Percentiles rank a stretch among this genome's conserved stretches.
phyloP scores from a whole-genome alignment of 345 rosid genomes.

The Aquilaria sinensis region DNA sequence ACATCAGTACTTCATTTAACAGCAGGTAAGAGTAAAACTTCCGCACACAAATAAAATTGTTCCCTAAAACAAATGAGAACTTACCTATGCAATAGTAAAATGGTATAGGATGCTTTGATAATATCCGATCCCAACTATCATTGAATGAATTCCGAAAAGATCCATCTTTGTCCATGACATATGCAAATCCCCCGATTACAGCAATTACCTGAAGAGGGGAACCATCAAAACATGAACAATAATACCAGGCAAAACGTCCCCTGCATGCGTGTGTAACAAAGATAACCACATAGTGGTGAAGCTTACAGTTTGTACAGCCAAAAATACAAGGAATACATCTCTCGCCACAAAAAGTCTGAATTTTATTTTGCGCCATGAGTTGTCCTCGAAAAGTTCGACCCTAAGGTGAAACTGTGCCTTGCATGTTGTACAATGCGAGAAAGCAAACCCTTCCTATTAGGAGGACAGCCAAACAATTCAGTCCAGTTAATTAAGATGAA shows the following conservation, averaged over 20 bases:
- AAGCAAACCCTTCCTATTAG: constrained; percentile 39
- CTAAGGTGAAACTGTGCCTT: constrained; percentile 73
- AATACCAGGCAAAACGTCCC: not conserved
- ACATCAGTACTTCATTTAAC: not conserved
- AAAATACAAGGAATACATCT: constrained; percentile 82
- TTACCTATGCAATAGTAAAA: constrained; percentile 93
- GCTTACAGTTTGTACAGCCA: constrained; percentile 77
- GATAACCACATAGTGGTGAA: no score
- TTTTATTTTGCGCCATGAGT: constrained; percentile 80
- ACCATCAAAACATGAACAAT: constrained; percentile 4
- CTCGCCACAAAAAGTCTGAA: constrained; percentile 95
- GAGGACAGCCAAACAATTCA: no score
- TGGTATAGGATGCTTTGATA: constrained; percentile 90
- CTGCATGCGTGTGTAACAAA: no score
- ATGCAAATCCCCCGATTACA: constrained; percentile 75
- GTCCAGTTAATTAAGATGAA: no score
- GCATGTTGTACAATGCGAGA: constrained; percentile 88
- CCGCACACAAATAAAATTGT: no score
- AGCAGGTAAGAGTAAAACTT: constrained; percentile 1
- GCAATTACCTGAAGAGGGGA: constrained; percentile 48
- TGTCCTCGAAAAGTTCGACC: constrained; percentile 62
- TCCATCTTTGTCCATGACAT: constrained; percentile 90
- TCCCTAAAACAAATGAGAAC: not conserved
- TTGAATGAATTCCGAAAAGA: constrained; percentile 85
- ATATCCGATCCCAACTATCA: constrained; percentile 89